These are phyloP conservation scores for Magnaporthiopsis rhizophila DNA, from an alignment of 2,329 filamentous ascomycete species.

Conservation along the genomic window DNA sequence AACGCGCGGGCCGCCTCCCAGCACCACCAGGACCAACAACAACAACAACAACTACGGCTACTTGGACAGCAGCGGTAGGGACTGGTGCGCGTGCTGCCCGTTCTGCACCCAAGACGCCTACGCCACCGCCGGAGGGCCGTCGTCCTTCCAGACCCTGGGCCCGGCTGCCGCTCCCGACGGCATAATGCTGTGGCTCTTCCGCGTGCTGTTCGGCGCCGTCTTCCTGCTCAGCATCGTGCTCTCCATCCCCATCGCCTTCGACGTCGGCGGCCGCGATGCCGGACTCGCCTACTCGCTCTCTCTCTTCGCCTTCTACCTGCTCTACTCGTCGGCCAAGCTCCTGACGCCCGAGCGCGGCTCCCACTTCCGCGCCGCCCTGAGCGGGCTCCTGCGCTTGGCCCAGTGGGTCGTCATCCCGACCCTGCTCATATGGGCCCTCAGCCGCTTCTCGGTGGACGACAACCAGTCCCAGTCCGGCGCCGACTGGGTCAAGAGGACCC, in stretches of 20 bases:
- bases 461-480: constrained; percentile 62
- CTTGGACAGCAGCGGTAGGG: background rate
- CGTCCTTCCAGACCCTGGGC: background rate
- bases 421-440: constrained; percentile 89
- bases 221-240: constrained; percentile 91
- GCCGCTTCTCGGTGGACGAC: constrained; percentile 90
- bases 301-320: constrained; percentile 82
- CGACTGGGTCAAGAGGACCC: constrained; percentile 17
- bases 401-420: constrained; percentile 84
- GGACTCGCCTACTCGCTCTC: constrained; percentile 89
- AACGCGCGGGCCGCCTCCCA: background rate
- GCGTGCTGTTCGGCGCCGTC: constrained; percentile 68
- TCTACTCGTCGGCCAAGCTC: constrained; percentile 74
- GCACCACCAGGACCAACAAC: background rate
- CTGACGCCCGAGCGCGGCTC: constrained; percentile 67
- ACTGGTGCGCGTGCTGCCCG: background rate
- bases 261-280: constrained; percentile 91
- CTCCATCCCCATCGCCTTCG: constrained; percentile 93
- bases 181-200: constrained; percentile 73
- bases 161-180: background rate
- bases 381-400: constrained; percentile 60
- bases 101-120: background rate
- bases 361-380: constrained; percentile 63
- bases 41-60: background rate
- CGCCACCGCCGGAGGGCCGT: background rate